A percentile compares a stretch with the other conserved stretches of the same genome.
phyloP scores from a whole-genome alignment of 169 alveolate species.

The Babesia ovis region DNA sequence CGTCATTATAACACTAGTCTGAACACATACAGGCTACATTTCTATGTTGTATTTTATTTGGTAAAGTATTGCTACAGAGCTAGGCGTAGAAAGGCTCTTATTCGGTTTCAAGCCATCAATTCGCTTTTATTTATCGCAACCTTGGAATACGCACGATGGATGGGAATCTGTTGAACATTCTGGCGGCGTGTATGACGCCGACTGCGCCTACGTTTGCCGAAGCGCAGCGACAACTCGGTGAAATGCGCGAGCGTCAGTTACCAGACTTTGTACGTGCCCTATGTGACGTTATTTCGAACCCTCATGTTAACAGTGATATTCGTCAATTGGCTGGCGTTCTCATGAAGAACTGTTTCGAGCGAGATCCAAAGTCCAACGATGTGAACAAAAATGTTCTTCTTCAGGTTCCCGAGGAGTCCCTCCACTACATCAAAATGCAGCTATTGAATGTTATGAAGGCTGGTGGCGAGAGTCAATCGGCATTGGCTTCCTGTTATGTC shows the following conservation, averaged over 20 bases:
- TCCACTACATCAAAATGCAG: constrained; percentile 72
- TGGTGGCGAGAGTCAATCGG: constrained; percentile 74
- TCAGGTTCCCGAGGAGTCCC: constrained; percentile 73
- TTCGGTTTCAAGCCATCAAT: too few species aligned
- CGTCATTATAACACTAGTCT: too few species aligned
- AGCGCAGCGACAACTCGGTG: constrained; percentile 71
- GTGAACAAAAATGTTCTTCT: constrained; percentile 71
- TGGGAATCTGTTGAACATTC: constrained; percentile 53
- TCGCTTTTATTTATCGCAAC: constrained; percentile 8
- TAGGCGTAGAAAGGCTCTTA: too few species aligned
- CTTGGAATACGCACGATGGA: constrained; percentile 47
- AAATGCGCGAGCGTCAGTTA: constrained; percentile 69
- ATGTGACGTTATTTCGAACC: constrained; percentile 73
- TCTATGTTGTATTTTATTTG: too few species aligned
- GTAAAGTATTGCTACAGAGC: too few species aligned
- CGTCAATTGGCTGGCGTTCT: constrained; percentile 85
- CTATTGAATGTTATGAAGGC: constrained; percentile 74
- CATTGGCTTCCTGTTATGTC: constrained; percentile 84
- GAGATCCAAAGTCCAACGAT: constrained; percentile 77
- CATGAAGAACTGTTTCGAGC: constrained; percentile 80
- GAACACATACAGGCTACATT: too few species aligned
- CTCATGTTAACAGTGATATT: constrained; percentile 69
- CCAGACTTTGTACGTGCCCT: constrained; percentile 76
- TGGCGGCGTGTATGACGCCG: constrained; percentile 75
- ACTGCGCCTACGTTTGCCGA: constrained; percentile 69